Conservation (phyloP, 169 alveolate species). For the Babesia divergens region DNA sequence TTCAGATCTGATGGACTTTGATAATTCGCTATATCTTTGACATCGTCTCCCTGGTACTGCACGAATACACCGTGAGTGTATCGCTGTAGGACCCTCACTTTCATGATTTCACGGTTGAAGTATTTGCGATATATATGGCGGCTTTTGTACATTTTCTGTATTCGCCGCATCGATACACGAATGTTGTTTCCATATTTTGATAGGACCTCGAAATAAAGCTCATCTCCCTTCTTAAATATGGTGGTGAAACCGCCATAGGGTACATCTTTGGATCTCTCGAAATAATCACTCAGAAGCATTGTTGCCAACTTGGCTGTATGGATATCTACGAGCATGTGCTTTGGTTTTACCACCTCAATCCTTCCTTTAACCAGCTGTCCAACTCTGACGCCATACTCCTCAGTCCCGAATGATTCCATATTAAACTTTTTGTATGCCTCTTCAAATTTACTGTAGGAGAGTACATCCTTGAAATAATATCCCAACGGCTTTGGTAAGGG, state of each 20-base stretch:
- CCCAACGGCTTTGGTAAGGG: constrained; percentile 42
- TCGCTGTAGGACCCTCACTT: constrained; percentile 38
- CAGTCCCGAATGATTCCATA: constrained; percentile 50
- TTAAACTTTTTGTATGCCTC: constrained; percentile 46
- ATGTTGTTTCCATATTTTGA: constrained; percentile 38
- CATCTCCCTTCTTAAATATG: constrained; percentile 47
- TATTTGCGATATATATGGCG: constrained; percentile 30
- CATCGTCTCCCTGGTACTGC: constrained; percentile 42
- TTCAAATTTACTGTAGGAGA: constrained; percentile 50
- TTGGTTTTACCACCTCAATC: constrained; percentile 19
- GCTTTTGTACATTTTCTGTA: constrained; percentile 25
- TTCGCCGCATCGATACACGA: constrained; percentile 23
- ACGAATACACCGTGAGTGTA: constrained; percentile 41
- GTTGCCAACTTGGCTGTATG: constrained; percentile 35
- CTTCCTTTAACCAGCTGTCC: constrained; percentile 63
- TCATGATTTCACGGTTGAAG: constrained; percentile 9
- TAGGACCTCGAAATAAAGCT: constrained; percentile 46
- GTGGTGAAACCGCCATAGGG: constrained; percentile 56
- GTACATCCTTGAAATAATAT: constrained; percentile 37
- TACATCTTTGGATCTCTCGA: constrained; percentile 32
- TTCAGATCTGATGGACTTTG: background rate
- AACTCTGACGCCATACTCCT: constrained; percentile 30
- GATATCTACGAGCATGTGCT: constrained; percentile 37
- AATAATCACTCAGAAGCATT: constrained; percentile 14
- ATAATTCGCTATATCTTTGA: constrained; percentile 1